phyloP scores from a whole-genome alignment of 1,284 basidiomycete species.

The Ustilago sp. region DNA sequence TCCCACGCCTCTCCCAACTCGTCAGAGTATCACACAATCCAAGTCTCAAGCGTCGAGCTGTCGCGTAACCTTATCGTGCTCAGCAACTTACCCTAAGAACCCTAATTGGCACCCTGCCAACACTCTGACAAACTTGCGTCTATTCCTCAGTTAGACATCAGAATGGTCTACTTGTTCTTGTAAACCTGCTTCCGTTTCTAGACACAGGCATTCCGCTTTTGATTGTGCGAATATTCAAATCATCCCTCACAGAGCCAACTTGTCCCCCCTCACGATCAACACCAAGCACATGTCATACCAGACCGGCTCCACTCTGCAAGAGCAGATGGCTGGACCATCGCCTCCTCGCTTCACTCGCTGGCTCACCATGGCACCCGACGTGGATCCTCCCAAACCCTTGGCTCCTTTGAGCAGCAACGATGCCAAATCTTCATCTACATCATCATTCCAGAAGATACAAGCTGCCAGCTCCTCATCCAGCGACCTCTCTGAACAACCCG shows the following conservation, averaged over 20 bases:
- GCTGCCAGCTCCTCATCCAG: slow-evolving; percentile 10
- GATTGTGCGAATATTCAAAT: neutral
- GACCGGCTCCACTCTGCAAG: slow-evolving; percentile 24
- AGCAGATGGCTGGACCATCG: slow-evolving; percentile 43
- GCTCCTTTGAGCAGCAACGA: slow-evolving; percentile 7
- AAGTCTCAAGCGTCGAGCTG: neutral
- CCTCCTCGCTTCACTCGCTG: slow-evolving; percentile 54
- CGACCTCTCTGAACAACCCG: slow-evolving; percentile 13
- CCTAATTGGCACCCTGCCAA: too few relatives aligned
- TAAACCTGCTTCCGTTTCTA: neutral
- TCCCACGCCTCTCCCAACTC: neutral
- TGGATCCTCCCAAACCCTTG: slow-evolving; percentile 18
- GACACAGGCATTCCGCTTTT: neutral
- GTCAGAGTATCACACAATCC: neutral
- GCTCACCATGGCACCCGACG: slow-evolving; percentile 60
- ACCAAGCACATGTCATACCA: slow-evolving; percentile 23
- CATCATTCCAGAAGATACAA: slow-evolving; percentile 9
- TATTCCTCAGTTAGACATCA: neutral
- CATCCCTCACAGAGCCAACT: neutral
- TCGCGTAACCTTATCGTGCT: slow-evolving; percentile 9
- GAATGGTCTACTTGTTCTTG: slow-evolving; percentile 6
- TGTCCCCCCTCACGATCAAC: neutral
- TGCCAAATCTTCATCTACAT: neutral
- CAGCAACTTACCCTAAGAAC: neutral
- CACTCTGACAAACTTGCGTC: neutral